A percentile compares a stretch with the other conserved stretches of the same genome.
phyloP scores from a whole-genome alignment of 1,139 yeast genomes.

The Kodamaea alishanica region DNA sequence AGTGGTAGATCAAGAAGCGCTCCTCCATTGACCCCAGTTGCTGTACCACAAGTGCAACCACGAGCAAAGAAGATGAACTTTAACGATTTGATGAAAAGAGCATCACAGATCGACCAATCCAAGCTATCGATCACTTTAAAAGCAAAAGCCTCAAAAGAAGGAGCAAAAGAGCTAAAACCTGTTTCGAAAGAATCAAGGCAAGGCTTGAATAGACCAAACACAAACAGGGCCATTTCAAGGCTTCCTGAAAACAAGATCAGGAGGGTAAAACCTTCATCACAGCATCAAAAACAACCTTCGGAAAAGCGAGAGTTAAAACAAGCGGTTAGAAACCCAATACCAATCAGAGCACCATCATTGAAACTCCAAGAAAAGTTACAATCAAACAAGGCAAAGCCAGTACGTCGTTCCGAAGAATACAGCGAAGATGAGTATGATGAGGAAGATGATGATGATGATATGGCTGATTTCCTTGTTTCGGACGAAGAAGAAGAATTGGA shows the following conservation, averaged over 20 bases:
- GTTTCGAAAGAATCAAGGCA: slow-evolving; percentile 3
- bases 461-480: slow-evolving; percentile 53
- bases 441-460: slow-evolving; percentile 27
- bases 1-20: not conserved
- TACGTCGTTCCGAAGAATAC: slow-evolving; percentile 4
- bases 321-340: slow-evolving; percentile 20
- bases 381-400: slow-evolving; percentile 8
- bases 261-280: no score
- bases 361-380: slow-evolving; percentile 27
- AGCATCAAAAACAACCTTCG: no score
- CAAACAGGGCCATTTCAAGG: slow-evolving; percentile 1
- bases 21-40: not conserved
- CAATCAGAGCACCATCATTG: slow-evolving; percentile 23
- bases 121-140: slow-evolving; percentile 38
- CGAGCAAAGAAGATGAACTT: slow-evolving; percentile 53
- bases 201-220: slow-evolving; percentile 11
- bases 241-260: not conserved
- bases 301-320: no score
- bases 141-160: slow-evolving; percentile 20
- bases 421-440: slow-evolving; percentile 5
- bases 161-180: slow-evolving; percentile 15
- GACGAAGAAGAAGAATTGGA: slow-evolving; percentile 48
- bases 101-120: slow-evolving; percentile 50
- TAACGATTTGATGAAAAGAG: slow-evolving; percentile 67
- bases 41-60: slow-evolving; percentile 9